Percentiles rank a stretch among this genome's conserved stretches.
phyloP scores from a whole-genome alignment of 2,329 filamentous ascomycete species.

The Hirsutella minnesotensis region DNA sequence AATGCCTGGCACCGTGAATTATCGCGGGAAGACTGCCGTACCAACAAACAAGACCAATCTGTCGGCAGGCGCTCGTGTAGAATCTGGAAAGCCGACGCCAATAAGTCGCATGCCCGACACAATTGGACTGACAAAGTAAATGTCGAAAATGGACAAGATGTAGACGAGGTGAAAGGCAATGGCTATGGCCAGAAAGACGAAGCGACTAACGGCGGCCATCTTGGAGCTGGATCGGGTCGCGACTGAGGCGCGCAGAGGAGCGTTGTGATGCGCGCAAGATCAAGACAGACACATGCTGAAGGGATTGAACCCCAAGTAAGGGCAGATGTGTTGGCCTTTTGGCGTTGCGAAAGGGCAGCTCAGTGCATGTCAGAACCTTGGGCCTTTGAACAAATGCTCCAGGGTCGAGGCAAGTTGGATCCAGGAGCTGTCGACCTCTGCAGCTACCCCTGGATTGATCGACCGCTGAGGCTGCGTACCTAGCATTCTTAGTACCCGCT shows the following conservation, averaged over 20 bases:
- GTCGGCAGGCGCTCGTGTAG: conserved; percentile 65
- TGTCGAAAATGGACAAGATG: conserved; percentile 92
- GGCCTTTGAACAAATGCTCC: too few species aligned
- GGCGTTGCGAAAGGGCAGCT: too few species aligned
- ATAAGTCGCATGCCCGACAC: conserved; percentile 90
- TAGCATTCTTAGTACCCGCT: too few species aligned
- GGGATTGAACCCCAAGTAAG: neutral
- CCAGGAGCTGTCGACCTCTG: too few species aligned
- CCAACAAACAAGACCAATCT: conserved; percentile 89
- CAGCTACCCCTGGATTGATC: too few species aligned
- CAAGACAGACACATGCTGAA: neutral
- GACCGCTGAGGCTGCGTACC: too few species aligned
- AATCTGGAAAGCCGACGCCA: conserved; percentile 48
- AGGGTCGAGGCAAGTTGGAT: too few species aligned
- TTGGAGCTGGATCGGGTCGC: conserved; percentile 1
- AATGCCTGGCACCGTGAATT: neutral
- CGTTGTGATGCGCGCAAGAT: neutral
- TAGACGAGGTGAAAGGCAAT: conserved; percentile 90
- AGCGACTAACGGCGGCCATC: conserved; percentile 51
- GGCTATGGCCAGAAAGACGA: conserved; percentile 78
- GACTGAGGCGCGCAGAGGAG: neutral
- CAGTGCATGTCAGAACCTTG: too few species aligned
- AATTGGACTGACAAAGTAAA: conserved; percentile 96
- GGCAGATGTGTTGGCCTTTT: neutral
- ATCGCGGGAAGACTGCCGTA: conserved; percentile 21